Percentiles rank a stretch among this genome's conserved stretches.
Evolutionary conservation across 306 rosid genomes (phyloP).

Genomic region (Ormosia semicastrata): DNA sequence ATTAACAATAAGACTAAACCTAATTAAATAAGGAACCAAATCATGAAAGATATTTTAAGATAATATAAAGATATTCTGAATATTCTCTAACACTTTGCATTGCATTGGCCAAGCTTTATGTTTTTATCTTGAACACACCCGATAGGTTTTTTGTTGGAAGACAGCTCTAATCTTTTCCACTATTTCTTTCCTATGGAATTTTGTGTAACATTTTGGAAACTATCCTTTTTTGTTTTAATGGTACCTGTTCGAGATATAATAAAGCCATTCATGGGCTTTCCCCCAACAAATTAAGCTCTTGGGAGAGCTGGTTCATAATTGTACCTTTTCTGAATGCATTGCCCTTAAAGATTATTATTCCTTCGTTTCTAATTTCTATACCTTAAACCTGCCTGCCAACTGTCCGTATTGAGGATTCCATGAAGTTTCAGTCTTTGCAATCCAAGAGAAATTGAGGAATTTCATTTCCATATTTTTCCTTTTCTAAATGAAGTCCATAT

Average conservation of each 20-base stretch:
- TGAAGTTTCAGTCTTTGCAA: neutral
- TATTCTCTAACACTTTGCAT: no score
- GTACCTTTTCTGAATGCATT: neutral
- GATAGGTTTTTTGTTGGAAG: neutral
- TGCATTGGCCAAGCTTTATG: neutral
- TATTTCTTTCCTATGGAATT: no score
- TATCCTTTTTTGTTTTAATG: neutral
- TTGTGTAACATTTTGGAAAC: neutral
- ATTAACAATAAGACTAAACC: no score
- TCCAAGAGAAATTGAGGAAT: slow-evolving; percentile 2
- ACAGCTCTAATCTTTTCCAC: neutral
- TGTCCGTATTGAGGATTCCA: neutral
- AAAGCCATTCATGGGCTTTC: no score
- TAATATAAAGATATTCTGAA: no score
- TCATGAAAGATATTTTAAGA: no score
- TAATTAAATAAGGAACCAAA: no score
- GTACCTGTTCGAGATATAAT: neutral
- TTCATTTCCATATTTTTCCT: neutral
- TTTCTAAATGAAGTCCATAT: neutral
- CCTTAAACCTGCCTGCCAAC: neutral
- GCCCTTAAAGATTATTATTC: neutral
- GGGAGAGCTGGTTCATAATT: no score
- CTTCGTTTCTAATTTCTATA: neutral
- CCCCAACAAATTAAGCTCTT: no score
- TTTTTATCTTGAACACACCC: neutral